phyloP scores from a whole-genome alignment of 73 alveolate genomes.

The Paramecium bursaria region DNA sequence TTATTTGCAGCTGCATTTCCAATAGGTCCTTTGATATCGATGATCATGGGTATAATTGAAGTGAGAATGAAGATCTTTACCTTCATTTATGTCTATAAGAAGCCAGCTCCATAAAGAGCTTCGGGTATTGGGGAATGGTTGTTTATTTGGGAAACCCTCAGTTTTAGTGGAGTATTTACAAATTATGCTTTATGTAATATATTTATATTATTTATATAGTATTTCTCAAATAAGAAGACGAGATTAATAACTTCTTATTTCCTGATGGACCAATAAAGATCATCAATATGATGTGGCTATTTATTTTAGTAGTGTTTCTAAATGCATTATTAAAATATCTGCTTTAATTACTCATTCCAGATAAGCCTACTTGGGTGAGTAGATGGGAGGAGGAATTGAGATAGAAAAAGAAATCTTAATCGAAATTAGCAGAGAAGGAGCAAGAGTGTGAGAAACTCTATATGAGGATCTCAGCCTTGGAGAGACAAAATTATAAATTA shows the following conservation, averaged over 20 bases:
- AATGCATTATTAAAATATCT: constrained; percentile 30
- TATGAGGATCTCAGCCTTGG: neutral
- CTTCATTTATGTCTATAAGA: constrained; percentile 55
- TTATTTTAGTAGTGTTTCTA: constrained; percentile 1
- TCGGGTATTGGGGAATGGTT: constrained; percentile 72
- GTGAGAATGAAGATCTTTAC: constrained; percentile 74
- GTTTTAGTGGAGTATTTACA: constrained; percentile 57
- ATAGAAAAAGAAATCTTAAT: neutral
- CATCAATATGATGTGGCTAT: constrained; percentile 50
- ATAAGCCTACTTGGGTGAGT: constrained; percentile 37
- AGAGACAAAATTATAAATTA: constrained; percentile 19
- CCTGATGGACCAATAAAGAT: neutral
- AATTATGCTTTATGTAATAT: constrained; percentile 20
- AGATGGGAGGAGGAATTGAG: constrained; percentile 44
- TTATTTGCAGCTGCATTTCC: constrained; percentile 86
- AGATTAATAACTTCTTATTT: constrained; percentile 25
- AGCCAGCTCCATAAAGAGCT: constrained; percentile 66
- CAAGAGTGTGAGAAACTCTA: constrained; percentile 12
- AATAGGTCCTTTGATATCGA: constrained; percentile 75
- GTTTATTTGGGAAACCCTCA: constrained; percentile 65
- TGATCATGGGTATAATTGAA: constrained; percentile 76
- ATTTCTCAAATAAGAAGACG: constrained; percentile 44
- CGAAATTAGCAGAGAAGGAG: constrained; percentile 31
- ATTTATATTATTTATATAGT: constrained; percentile 3
- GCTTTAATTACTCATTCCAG: constrained; percentile 24